phyloP scores from a whole-genome alignment of 2,329 filamentous ascomycete species.

The Paraphaeosphaeria minitans region DNA sequence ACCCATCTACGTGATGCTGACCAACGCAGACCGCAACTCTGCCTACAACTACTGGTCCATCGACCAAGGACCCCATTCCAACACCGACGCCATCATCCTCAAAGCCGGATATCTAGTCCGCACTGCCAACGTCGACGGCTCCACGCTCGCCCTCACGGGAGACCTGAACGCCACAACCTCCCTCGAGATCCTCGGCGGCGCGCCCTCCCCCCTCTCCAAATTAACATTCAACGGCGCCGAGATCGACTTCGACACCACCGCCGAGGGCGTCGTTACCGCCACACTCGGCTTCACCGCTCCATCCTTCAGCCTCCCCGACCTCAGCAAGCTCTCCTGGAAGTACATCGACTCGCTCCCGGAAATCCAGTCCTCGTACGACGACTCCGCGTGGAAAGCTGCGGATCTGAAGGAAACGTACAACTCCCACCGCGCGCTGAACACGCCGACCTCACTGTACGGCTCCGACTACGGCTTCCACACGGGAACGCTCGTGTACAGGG shows the following conservation, averaged over 20 bases:
- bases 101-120: conserved; percentile 69
- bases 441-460: conserved; percentile 67
- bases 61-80: conserved; percentile 48
- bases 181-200: conserved; percentile 70
- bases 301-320: conserved; percentile 60
- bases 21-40: conserved; percentile 61
- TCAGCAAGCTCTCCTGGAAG: conserved; percentile 68
- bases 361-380: conserved; percentile 66
- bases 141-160: conserved; percentile 66
- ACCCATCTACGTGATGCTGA: conserved; percentile 2
- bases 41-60: conserved; percentile 74
- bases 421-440: conserved; percentile 59
- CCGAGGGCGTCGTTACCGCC: conserved; percentile 57
- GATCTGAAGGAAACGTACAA: conserved; percentile 66
- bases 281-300: conserved; percentile 59
- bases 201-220: conserved; percentile 56
- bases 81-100: conserved; percentile 57
- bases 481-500: conserved; percentile 71
- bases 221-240: conserved; percentile 66
- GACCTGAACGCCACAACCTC: conserved; percentile 73
- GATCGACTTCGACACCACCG: conserved; percentile 46
- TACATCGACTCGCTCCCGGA: conserved; percentile 75
- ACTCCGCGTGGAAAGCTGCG: conserved; percentile 68
- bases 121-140: conserved; percentile 60
- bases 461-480: conserved; percentile 77